Evolutionary conservation across 2,329 filamentous ascomycete genomes (phyloP).

Genomic region (Exophiala viscosa): DNA sequence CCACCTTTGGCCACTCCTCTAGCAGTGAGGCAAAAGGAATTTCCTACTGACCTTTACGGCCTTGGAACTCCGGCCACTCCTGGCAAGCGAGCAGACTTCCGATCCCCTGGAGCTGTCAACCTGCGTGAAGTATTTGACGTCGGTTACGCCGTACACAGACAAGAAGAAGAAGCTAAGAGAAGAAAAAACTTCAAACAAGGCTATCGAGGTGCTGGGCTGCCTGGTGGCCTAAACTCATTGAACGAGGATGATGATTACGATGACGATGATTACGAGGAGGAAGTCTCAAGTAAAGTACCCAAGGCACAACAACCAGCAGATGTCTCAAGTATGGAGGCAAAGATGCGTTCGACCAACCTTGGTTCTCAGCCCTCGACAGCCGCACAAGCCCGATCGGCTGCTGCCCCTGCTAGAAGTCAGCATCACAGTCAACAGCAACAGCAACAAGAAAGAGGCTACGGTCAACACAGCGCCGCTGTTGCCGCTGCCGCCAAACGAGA

Average conservation of each 20-base stretch:
- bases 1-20: conserved; percentile 69
- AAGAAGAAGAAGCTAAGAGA: conserved; percentile 92
- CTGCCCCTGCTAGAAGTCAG: conserved; percentile 31
- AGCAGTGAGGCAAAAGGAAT: conserved; percentile 56
- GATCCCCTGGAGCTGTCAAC: conserved; percentile 91
- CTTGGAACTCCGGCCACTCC: conserved; percentile 51
- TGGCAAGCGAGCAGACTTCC: conserved; percentile 77
- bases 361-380: conserved; percentile 56
- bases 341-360: conserved; percentile 79
- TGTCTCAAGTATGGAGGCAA: conserved; percentile 76
- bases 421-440: conserved; percentile 34
- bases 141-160: conserved; percentile 92
- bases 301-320: conserved; percentile 57
- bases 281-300: conserved; percentile 59
- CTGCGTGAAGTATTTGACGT: conserved; percentile 97
- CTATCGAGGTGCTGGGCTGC: conserved; percentile 52
- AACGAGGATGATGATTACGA: conserved; percentile 64
- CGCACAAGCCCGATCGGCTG: conserved; percentile 56
- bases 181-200: conserved; percentile 77
- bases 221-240: conserved; percentile 61
- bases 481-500: conserved; percentile 79
- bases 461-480: conserved; percentile 80
- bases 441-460: conserved; percentile 67
- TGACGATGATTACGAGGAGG: conserved; percentile 55
- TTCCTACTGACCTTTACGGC: conserved; percentile 40